A percentile compares a stretch with the other conserved stretches of the same genome.
phyloP scores from a whole-genome alignment of 441 rosid species.

The Erysimum cheiri region DNA sequence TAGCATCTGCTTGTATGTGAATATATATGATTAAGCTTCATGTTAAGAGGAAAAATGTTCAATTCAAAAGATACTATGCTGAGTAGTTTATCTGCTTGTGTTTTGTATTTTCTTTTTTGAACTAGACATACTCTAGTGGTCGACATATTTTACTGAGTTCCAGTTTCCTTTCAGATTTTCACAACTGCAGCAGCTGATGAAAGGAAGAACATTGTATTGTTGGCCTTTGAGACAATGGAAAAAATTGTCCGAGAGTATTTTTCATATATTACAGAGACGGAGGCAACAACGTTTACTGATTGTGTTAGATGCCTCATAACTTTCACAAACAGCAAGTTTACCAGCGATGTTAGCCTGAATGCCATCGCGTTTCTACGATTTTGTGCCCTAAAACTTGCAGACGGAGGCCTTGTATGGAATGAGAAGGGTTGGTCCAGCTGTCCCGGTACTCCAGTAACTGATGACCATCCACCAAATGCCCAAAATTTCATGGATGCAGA shows the following conservation, averaged over 20 bases:
- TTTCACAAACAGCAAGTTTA: constrained; percentile 93
- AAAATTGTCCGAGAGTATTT: constrained; percentile 97
- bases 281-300: constrained; percentile 87
- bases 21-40: constrained; percentile 29
- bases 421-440: constrained; percentile 57
- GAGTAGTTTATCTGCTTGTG: constrained; percentile 26
- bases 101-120: neutral
- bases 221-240: constrained; percentile 98
- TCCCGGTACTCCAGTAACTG: constrained; percentile 46
- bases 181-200: constrained; percentile 96
- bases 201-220: constrained; percentile 80
- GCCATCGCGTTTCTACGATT: constrained; percentile 98
- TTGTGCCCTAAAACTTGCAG: constrained; percentile 97
- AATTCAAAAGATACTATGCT: constrained; percentile 16
- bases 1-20: constrained; percentile 33
- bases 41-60: constrained; percentile 27
- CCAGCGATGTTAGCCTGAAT: constrained; percentile 94
- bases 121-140: constrained; percentile 12
- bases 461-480: constrained; percentile 50
- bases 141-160: constrained; percentile 37
- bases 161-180: constrained; percentile 67
- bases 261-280: constrained; percentile 95
- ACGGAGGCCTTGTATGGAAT: constrained; percentile 84
- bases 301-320: constrained; percentile 95
- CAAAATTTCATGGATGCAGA: constrained; percentile 61